Evolutionary conservation across 345 rosid species (phyloP).

Genomic region (Trapa incisa): DNA sequence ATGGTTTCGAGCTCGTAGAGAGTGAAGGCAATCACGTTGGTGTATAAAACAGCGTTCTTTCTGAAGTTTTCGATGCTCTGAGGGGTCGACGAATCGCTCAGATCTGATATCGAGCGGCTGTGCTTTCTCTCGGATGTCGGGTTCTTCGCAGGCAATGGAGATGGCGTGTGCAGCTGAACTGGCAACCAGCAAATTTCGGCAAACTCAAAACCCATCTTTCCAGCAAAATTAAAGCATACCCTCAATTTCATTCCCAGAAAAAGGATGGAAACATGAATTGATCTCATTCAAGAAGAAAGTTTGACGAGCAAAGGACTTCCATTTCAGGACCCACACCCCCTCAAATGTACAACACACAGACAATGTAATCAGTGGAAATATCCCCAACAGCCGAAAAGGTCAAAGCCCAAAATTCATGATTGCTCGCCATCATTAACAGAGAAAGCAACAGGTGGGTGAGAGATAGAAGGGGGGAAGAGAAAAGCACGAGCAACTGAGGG

Average conservation of each 20-base stretch:
- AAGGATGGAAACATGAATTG: neutral
- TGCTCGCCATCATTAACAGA: conserved; percentile 6
- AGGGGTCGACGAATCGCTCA: conserved; percentile 71
- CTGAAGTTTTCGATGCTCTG: conserved; percentile 52
- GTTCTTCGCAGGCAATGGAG: conserved; percentile 28
- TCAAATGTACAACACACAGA: neutral
- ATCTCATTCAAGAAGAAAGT: neutral
- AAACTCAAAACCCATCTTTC: neutral
- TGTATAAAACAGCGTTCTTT: conserved; percentile 26
- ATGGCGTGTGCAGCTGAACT: conserved; percentile 54
- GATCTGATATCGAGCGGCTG: conserved; percentile 72
- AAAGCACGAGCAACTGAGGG: neutral
- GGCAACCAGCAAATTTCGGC: conserved; percentile 12
- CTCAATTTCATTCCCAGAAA: neutral
- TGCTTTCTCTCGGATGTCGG: conserved; percentile 39
- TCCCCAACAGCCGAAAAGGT: neutral
- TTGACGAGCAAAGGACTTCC: neutral
- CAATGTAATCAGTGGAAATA: neutral
- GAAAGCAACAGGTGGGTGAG: neutral
- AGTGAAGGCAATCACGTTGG: too few relatives aligned
- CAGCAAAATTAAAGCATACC: neutral
- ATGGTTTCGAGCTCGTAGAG: conserved; percentile 33
- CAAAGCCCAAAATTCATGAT: conserved; percentile 5
- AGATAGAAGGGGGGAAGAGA: neutral
- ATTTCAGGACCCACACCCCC: neutral